Evolutionary conservation across 1,284 basidiomycete genomes (phyloP).

Genomic region (Phellinidium pouzarii): DNA sequence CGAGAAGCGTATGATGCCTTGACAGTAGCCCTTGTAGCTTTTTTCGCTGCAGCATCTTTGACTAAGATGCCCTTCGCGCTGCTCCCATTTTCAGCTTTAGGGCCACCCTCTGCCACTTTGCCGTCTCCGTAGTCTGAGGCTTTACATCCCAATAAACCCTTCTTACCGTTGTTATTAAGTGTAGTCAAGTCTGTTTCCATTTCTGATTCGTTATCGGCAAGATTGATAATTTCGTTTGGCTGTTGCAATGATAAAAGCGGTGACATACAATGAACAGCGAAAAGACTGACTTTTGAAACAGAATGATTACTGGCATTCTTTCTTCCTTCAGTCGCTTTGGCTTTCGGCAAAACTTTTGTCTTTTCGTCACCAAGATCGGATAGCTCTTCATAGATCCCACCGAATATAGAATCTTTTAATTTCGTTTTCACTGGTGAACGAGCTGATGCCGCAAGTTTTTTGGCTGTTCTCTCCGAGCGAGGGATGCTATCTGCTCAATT

Average conservation of each 20-base stretch:
- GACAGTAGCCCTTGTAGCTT: neutral
- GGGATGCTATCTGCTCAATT: neutral
- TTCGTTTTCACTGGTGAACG: neutral
- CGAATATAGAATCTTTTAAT: slow-evolving; percentile 13
- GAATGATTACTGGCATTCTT: neutral
- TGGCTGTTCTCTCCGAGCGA: neutral
- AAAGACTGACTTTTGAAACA: neutral
- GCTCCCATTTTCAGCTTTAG: too few species aligned
- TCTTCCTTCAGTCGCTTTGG: neutral
- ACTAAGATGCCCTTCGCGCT: neutral
- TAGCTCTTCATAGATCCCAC: slow-evolving; percentile 20
- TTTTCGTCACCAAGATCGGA: slow-evolving; percentile 28
- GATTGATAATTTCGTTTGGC: neutral
- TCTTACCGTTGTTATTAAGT: neutral
- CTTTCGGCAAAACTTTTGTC: neutral
- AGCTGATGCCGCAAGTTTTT: neutral
- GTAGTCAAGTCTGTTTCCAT: neutral
- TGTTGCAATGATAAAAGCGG: neutral
- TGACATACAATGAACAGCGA: neutral
- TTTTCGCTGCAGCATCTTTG: neutral
- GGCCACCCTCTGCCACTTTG: too few species aligned
- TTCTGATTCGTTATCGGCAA: neutral
- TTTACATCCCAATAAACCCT: too few species aligned
- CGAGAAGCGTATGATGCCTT: neutral
- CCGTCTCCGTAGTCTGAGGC: too few species aligned